phyloP scores from a whole-genome alignment of 768 basidiomycete genomes.

The Russula vinacea region DNA sequence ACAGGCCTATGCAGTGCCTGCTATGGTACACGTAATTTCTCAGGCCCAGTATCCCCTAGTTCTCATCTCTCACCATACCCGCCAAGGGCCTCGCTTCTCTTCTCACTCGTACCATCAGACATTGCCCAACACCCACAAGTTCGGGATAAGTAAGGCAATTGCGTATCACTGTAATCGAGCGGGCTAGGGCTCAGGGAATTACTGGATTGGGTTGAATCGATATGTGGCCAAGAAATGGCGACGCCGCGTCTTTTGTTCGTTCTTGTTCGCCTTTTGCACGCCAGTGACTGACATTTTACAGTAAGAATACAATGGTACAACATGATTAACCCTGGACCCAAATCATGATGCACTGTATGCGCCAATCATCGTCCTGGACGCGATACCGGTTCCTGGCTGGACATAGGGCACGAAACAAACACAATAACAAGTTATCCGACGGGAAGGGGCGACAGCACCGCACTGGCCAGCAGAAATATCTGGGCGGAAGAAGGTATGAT shows the following conservation, averaged over 20 bases:
- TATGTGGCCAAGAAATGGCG: not conserved
- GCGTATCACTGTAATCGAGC: too few species aligned
- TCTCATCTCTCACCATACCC: too few species aligned
- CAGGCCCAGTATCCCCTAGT: too few species aligned
- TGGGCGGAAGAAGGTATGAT: too few species aligned
- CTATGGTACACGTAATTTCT: too few species aligned
- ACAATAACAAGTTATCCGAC: too few species aligned
- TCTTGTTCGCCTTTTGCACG: slow-evolving; percentile 8
- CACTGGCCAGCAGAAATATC: too few species aligned
- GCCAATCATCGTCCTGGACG: too few species aligned
- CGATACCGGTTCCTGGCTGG: not conserved
- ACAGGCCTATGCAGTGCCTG: too few species aligned
- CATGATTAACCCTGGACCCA: not conserved
- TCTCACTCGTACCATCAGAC: not conserved
- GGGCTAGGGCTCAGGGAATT: not conserved
- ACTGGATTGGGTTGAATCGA: too few species aligned
- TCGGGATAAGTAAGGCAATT: not conserved
- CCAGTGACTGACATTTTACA: not conserved
- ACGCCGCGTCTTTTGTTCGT: not conserved
- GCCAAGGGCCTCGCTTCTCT: too few species aligned
- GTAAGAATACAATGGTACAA: not conserved
- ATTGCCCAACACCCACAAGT: not conserved
- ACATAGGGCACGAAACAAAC: not conserved
- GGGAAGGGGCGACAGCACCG: too few species aligned
- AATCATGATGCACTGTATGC: not conserved